Base-by-base conservation (phyloP, 2,329 filamentous ascomycete species). In the Colletotrichum tamarilloi region DNA sequence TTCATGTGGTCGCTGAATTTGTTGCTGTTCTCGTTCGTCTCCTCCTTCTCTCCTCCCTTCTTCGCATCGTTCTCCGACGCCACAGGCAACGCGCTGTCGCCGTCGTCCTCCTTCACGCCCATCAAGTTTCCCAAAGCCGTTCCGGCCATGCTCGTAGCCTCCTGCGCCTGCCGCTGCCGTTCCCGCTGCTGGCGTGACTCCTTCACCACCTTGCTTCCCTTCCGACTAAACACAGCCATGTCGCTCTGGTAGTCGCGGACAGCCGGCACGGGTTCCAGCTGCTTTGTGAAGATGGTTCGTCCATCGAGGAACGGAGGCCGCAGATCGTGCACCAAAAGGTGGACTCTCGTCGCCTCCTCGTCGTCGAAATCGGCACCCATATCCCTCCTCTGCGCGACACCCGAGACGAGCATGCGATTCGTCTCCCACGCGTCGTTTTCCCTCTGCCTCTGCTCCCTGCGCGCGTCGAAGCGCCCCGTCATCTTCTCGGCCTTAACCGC, bases 361-460 rank as follows among this genome's bases (percentile, higher is more conserved):
- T 99, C 97, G 76, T 97, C 92, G 78, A 98, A 97, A 79, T 97
- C 95, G 60, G 90, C 89, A 28, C 92, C 92, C 80, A 95, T 91
- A 78, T 97, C 94, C 76, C 95, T 88, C 79, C 96, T 88, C 82
- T 99, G 97, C 22, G 97, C 97, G 22, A 99, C 95, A 69, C 96
- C 96, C 24, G 95, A 98, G 1, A 95, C 97, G 74, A 99, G 88
- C 97, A 99, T 98, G 72, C 97, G 94, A 81, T 99, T 99, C 19
- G 96, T 97, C 83, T 99, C 97, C 97, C 97, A 99, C 0, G 95
- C 96, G 83, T 99, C 97, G 56, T 97, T 95, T 80, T 99, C 97
- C 80, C 94, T 95, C 81, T 98, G 94, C 78, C 95, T 94, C 83
- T 98, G 95, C 71, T 94, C 88, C 74, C 92, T 92, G 63, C 94